These are phyloP conservation scores for Cetradonia linearis DNA, from an alignment of 495 filamentous ascomycete genomes.

Conservation along the genomic window DNA sequence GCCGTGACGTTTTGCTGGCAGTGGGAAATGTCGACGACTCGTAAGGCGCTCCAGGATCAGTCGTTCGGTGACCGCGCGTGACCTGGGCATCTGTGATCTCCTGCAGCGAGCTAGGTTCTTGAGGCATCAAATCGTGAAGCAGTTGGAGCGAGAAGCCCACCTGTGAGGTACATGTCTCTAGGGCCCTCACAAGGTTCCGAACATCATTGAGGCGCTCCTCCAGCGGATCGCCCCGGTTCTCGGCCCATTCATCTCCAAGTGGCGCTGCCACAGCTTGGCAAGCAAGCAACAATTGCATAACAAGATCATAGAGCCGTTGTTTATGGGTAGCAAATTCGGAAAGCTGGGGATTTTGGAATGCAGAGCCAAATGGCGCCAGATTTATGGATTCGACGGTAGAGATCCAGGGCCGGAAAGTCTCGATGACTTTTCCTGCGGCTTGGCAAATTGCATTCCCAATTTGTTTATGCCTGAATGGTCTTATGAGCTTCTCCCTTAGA, in stretches of 20 bases:
- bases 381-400: conserved; percentile 81
- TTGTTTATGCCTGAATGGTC: conserved; percentile 54
- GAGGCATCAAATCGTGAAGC: conserved; percentile 67
- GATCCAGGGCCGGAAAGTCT: conserved; percentile 80
- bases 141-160: conserved; percentile 79
- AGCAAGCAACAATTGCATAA: conserved; percentile 75
- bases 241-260: conserved; percentile 89
- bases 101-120: conserved; percentile 24
- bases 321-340: conserved; percentile 83
- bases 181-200: conserved; percentile 58
- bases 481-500: conserved; percentile 65
- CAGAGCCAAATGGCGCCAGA: conserved; percentile 54
- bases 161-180: conserved; percentile 79
- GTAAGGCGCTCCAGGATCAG: conserved; percentile 19
- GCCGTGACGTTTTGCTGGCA: conserved; percentile 36
- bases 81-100: conserved; percentile 13
- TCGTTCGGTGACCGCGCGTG: conserved; percentile 16
- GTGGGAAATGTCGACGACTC: conserved; percentile 38
- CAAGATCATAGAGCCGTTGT: conserved; percentile 82
- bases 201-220: conserved; percentile 78
- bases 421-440: conserved; percentile 65
- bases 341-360: conserved; percentile 72
- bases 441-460: conserved; percentile 66
- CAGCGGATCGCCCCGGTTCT: conserved; percentile 80
- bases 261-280: conserved; percentile 84